phyloP scores from a whole-genome alignment of 306 rosid species.

The Boehmeria nivea region DNA sequence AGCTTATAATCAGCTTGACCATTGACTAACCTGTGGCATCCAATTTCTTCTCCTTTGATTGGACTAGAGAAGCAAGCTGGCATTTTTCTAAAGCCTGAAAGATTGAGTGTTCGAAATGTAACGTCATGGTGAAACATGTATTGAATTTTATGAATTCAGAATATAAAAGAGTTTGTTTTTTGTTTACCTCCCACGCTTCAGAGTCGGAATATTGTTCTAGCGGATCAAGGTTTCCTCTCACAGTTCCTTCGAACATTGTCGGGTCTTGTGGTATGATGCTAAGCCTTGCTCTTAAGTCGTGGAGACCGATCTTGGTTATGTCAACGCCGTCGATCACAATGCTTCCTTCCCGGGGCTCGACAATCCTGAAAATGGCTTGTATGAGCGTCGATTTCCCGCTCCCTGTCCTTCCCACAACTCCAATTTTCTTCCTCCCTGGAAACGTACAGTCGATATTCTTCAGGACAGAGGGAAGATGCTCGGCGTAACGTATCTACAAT shows the following conservation, averaged over 20 bases:
- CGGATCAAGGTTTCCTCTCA: constrained; percentile 86
- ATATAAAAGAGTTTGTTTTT: not conserved
- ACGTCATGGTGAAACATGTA: no score
- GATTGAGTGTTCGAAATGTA: no score
- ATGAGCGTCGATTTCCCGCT: constrained; percentile 97
- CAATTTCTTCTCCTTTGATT: constrained; percentile 65
- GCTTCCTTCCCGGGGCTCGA: constrained; percentile 88
- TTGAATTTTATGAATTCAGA: no score
- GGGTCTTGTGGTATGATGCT: constrained; percentile 97
- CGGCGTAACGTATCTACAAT: constrained; percentile 82
- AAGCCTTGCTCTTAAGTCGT: constrained; percentile 83
- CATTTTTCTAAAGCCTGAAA: constrained; percentile 82
- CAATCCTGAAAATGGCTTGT: constrained; percentile 83
- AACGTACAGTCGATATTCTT: constrained; percentile 78
- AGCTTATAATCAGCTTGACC: no score
- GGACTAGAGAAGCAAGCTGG: constrained; percentile 69
- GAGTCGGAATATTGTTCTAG: constrained; percentile 54
- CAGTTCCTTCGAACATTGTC: constrained; percentile 84
- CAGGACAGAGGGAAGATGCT: constrained; percentile 79
- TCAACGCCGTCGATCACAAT: constrained; percentile 68
- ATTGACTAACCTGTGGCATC: constrained; percentile 46
- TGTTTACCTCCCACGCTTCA: constrained; percentile 86
- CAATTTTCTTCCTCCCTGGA: constrained; percentile 82
- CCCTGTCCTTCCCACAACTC: constrained; percentile 94
- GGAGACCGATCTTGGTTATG: constrained; percentile 76